Evolutionary conservation across 306 rosid genomes (phyloP).

Genomic region (Nissolia schottii): DNA sequence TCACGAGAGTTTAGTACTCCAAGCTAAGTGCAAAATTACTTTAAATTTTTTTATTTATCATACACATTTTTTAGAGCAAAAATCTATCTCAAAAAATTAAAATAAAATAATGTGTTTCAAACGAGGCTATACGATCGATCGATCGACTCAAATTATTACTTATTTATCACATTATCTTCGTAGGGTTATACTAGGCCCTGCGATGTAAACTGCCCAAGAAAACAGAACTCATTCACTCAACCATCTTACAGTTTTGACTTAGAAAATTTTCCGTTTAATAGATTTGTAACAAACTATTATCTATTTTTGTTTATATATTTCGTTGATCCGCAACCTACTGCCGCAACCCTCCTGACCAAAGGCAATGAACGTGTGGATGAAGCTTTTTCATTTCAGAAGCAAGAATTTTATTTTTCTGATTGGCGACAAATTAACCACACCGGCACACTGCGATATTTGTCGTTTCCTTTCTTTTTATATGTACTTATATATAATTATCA

Average conservation of each 20-base stretch:
- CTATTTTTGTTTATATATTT: too few species aligned
- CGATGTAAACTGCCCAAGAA: constrained; percentile 40
- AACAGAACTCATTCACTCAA: constrained; percentile 39
- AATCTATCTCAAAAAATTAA: too few species aligned
- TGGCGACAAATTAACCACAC: constrained; percentile 34
- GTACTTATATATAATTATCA: background rate
- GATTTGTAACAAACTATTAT: too few species aligned
- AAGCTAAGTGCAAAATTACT: too few species aligned
- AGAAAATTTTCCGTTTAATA: background rate
- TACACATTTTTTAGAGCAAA: too few species aligned
- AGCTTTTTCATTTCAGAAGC: background rate
- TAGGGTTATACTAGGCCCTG: constrained; percentile 29
- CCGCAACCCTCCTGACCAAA: background rate
- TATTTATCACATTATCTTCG: constrained; percentile 5
- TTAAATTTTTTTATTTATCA: too few species aligned
- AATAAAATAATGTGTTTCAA: too few species aligned
- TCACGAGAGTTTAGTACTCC: too few species aligned
- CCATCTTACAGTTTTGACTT: constrained; percentile 30
- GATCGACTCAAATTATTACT: constrained; percentile 21
- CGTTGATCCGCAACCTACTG: background rate
- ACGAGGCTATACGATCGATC: background rate
- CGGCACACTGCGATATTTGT: constrained; percentile 22
- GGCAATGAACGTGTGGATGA: constrained; percentile 39
- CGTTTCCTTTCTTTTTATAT: background rate
- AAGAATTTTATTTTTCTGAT: constrained; percentile 12